Evolutionary conservation across 768 basidiomycete species (phyloP), one percentile per base, ranked within the genome.

Genomic region (Hemileccinum impolitum): DNA sequence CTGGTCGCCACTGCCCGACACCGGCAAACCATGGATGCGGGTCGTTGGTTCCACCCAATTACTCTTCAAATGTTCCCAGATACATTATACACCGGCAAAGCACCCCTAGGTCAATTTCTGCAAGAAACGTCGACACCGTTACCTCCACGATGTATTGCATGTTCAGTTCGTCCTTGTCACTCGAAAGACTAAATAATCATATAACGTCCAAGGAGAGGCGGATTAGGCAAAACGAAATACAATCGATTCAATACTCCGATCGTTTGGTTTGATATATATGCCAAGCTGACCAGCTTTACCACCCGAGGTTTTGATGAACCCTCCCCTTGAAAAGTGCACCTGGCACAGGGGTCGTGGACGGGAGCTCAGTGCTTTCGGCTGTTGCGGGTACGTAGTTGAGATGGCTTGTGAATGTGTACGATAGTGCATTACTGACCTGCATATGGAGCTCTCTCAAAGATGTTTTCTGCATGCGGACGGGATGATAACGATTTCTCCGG

Each of bases 251-350:
- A 18, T 5, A 42, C 6, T 25, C 13, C 35, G 9, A 23, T 17
- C n/a, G 12, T 18, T 46, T 39, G 19, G 14, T 34, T 44, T 15
- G 17, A 15, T 7, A n/a, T 36, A 30, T 4, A 30, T n/a, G 11
- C 28, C 28, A 30, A 30, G 9, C 11, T 30, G 28, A 9, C n/a
- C 23, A 6, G 10, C 32, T 45, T 51, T 6, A 43, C 47, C 34
- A 50, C 5, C 19, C 35, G n/a, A 59, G 43, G 15, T 28, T 9
- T 42, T 55, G 51, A 39, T 62, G 60, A 4, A 53, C 60, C 0
- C 4, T 25, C 6, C 48, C 49, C 2, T 0, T 0, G 17, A 52
- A 39, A 14, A 62, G 52, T 13, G 54, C 50, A 10, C 57, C 57
- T 0, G 19, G 2, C 17, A 40, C 56, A 9, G 45, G 12, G 17